Conservation (phyloP, 2,329 filamentous ascomycete species). For the Neopestalotiopsis clavispora region DNA sequence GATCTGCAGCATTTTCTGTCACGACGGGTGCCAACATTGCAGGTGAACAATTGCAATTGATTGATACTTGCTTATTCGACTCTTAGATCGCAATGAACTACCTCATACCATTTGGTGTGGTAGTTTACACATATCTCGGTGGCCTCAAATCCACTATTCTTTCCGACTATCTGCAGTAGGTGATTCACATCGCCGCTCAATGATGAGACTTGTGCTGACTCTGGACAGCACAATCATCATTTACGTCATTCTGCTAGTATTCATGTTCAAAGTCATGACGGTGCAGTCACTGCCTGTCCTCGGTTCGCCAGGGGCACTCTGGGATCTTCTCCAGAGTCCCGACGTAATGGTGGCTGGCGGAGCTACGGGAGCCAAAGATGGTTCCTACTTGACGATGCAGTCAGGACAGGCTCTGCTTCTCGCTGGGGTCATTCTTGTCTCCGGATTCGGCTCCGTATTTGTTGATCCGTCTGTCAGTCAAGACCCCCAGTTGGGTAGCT, state of each 20-base stretch:
- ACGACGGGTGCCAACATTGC: conserved; percentile 21
- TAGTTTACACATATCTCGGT: conserved; percentile 21
- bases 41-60: neutral
- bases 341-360: conserved; percentile 49
- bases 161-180: conserved; percentile 20
- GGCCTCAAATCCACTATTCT: conserved; percentile 20
- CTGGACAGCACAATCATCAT: conserved; percentile 17
- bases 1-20: conserved; percentile 20
- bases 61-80: neutral
- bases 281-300: conserved; percentile 63
- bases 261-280: conserved; percentile 71
- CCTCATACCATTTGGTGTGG: conserved; percentile 19
- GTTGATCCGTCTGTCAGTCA: conserved; percentile 58
- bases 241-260: conserved; percentile 61
- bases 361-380: conserved; percentile 67
- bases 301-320: conserved; percentile 66
- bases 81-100: conserved; percentile 19
- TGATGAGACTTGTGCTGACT: neutral
- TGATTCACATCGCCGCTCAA: neutral
- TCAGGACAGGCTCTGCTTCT: conserved; percentile 71
- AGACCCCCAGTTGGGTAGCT: neutral
- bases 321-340: conserved; percentile 64
- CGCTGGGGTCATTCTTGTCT: conserved; percentile 73
- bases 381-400: conserved; percentile 71
- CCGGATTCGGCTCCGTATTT: conserved; percentile 68